Evolutionary conservation across 805 yeast species (phyloP), one percentile per base, ranked within the genome.

Genomic region (Candida hungchunana): DNA sequence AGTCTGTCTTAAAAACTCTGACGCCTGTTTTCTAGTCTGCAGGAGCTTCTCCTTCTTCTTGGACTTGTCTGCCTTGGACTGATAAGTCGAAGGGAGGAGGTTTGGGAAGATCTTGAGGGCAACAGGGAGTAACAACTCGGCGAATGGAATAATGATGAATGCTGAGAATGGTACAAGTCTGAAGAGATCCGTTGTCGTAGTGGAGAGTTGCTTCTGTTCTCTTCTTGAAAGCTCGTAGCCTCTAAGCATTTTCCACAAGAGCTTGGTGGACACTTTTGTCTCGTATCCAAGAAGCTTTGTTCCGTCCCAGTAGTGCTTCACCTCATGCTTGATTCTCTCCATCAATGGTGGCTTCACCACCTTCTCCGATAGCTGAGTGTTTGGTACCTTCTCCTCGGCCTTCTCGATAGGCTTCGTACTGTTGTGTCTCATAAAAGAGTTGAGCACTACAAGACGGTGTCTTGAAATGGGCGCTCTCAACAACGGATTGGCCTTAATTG

Each of bases 101-200:
- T 86, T 86, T 55, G 98, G 98, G 77, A 93, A 90, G n/a, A 90
- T 42, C 62, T 84, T 85, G 43, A 90, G 65, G 2, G 96, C 97
- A 26, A 90, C 62, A 0, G 98, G 98, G 32, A 90, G 67, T 46
- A 90, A 67, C 36, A 90, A 66, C 62, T 90, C 98, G 4, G 97
- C 97, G 65, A 90, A 90, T 27, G 98, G 98, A 31, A 90, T 79
- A 37, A 90, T 60, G 14, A 90, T 73, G 60, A 90, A 90, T 69
- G 93, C 80, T 35, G 94, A 79, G 63, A 90, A 90, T 12, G 98
- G 98, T 30, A 93, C 90, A 39, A 93, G 64, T 54, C 97, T 76
- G 18, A 81, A 75, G 37, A 93, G 77, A 62, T 90, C 98, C 36
- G 75, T 74, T 7, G 85, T 74, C 5, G 98, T 90, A 60, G 97